These are phyloP conservation scores for Neospermospora avenae DNA, from an alignment of 2,329 filamentous ascomycete genomes.

Conservation along the genomic window DNA sequence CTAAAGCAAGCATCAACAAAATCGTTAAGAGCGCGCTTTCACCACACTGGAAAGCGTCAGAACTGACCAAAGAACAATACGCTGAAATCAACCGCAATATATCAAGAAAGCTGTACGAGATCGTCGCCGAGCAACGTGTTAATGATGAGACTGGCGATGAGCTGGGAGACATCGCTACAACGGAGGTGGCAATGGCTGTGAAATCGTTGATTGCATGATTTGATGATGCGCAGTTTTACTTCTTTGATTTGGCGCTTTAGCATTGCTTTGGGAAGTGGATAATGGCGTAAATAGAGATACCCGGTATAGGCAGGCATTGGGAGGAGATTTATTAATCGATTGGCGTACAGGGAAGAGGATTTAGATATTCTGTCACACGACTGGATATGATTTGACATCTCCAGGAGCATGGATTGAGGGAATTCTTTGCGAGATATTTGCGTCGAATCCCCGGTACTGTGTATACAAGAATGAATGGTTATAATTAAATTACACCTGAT, in stretches of 20 bases:
- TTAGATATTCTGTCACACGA: conserved; percentile 6
- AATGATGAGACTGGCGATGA: conserved; percentile 64
- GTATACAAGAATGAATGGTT: conserved; percentile 10
- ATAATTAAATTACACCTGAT: background rate
- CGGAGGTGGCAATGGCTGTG: conserved; percentile 76
- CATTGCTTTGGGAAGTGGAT: conserved; percentile 17
- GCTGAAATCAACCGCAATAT: conserved; percentile 88
- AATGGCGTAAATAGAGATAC: conserved; percentile 28
- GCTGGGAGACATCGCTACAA: conserved; percentile 73
- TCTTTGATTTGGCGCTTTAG: conserved; percentile 18
- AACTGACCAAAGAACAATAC: conserved; percentile 85
- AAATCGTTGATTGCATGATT: conserved; percentile 46
- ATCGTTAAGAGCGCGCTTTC: conserved; percentile 83
- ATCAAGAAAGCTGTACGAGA: conserved; percentile 82
- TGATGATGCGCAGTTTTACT: conserved; percentile 13
- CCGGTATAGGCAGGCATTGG: conserved; percentile 19
- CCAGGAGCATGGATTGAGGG: conserved; percentile 6
- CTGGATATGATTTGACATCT: conserved; percentile 16
- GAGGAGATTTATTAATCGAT: background rate
- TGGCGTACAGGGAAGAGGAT: background rate
- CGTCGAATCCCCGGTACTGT: conserved; percentile 9
- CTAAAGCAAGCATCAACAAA: conserved; percentile 83
- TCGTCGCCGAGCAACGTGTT: conserved; percentile 39
- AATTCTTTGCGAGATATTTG: conserved; percentile 8
- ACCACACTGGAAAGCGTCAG: conserved; percentile 71